Percentiles rank a stretch among this genome's conserved stretches.
phyloP scores from a whole-genome alignment of 805 yeast species.

The Scheffersomyces amazonensis region DNA sequence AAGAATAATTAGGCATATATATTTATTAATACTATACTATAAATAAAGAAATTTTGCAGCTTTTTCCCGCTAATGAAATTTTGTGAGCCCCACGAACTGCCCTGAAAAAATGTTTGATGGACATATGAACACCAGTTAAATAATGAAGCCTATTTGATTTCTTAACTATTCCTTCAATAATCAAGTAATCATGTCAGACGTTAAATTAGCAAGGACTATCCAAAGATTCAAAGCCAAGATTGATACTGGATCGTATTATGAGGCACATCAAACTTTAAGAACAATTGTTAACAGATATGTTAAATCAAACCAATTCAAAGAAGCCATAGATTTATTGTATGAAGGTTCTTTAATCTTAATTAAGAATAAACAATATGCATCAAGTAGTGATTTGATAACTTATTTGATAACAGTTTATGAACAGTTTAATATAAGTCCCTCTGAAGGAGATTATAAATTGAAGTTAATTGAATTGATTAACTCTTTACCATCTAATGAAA shows the following conservation, averaged over 20 bases:
- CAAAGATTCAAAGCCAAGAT: constrained; percentile 69
- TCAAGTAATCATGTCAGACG: constrained; percentile 14
- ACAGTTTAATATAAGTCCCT: constrained; percentile 41
- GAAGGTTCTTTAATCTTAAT: constrained; percentile 69
- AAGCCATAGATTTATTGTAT: constrained; percentile 72
- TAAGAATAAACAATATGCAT: constrained; percentile 70
- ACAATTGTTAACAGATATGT: constrained; percentile 86
- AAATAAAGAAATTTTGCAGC: no score
- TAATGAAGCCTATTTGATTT: no score
- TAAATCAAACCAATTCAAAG: constrained; percentile 59
- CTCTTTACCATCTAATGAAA: constrained; percentile 40
- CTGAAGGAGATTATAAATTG: constrained; percentile 39
- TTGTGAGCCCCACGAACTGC: no score
- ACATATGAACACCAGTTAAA: neutral
- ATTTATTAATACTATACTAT: no score
- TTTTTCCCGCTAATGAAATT: no score
- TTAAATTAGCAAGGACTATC: constrained; percentile 56
- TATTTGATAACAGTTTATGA: constrained; percentile 72
- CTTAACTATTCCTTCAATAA: neutral
- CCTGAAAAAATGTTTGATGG: no score
- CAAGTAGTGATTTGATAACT: constrained; percentile 72
- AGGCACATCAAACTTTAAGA: constrained; percentile 92
- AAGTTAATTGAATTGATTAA: constrained; percentile 47
- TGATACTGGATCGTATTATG: constrained; percentile 75
- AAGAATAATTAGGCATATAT: no score